Percentiles rank a stretch among this genome's conserved stretches.
Conservation (phyloP, 768 basidiomycete genomes). For the Hebeloma cylindrosporum region DNA sequence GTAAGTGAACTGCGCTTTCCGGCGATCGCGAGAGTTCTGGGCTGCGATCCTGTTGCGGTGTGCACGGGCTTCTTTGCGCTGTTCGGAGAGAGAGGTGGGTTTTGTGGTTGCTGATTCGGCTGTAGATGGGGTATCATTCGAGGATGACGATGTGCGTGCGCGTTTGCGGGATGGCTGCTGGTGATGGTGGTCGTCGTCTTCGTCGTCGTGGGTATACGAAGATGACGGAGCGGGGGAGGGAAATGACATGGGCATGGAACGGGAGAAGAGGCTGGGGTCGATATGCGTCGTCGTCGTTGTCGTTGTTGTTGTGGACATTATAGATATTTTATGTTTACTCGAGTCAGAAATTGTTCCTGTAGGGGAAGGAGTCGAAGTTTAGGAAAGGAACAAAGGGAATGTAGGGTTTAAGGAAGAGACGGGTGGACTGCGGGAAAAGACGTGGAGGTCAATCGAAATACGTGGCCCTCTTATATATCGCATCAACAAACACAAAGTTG, state of each 20-base stretch:
- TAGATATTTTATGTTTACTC: no score
- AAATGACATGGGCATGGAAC: conserved; percentile 5
- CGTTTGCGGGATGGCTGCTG: conserved; percentile 71
- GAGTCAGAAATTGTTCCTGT: no score
- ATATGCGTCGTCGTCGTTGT: conserved; percentile 10
- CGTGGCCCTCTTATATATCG: no score
- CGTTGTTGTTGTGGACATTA: no score
- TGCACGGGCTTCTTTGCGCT: conserved; percentile 84
- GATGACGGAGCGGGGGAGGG: conserved; percentile 16
- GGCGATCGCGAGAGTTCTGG: conserved; percentile 88
- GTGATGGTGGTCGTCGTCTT: conserved; percentile 18
- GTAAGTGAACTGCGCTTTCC: conserved; percentile 77
- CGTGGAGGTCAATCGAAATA: no score
- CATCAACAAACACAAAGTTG: no score
- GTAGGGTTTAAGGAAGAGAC: no score
- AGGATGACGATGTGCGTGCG: conserved; percentile 46
- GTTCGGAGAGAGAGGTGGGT: conserved; percentile 54
- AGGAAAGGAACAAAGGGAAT: no score
- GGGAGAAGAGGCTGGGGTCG: conserved; percentile 12
- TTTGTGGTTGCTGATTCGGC: neutral
- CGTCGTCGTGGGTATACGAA: conserved; percentile 17
- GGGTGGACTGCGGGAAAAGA: no score
- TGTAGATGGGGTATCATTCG: conserved; percentile 8
- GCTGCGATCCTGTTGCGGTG: conserved; percentile 93
- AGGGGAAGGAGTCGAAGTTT: no score